phyloP scores from a whole-genome alignment of 768 basidiomycete genomes.

The Russula ochroleuca region DNA sequence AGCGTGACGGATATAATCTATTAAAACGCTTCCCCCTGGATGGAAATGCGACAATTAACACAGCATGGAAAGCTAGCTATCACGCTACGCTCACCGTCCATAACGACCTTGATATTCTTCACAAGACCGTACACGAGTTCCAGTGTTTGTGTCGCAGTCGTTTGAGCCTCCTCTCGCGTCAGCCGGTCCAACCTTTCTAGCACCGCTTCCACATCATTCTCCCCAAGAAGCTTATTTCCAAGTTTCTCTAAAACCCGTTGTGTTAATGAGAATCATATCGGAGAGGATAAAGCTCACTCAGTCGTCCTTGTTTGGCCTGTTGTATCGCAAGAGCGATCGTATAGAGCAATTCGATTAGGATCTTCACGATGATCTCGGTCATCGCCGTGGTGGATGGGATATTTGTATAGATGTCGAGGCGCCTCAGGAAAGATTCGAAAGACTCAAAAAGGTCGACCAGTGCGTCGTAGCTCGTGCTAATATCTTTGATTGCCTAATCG shows the following conservation, averaged over 20 bases:
- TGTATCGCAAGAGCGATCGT: neutral
- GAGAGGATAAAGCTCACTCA: neutral
- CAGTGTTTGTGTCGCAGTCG: neutral
- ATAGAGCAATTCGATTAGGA: neutral
- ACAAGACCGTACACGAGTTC: neutral
- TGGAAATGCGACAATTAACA: neutral
- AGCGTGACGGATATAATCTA: neutral
- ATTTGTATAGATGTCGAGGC: neutral
- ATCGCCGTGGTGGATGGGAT: neutral
- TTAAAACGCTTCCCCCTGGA: neutral
- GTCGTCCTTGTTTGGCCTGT: neutral
- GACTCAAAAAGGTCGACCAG: neutral
- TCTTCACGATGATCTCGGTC: neutral
- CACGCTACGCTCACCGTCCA: neutral
- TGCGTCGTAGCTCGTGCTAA: neutral
- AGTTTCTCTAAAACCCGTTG: neutral
- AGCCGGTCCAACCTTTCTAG: neutral
- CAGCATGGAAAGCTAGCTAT: neutral
- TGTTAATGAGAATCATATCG: neutral
- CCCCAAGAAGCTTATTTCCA: neutral
- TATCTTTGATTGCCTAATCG: neutral
- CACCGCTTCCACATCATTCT: neutral
- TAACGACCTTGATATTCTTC: neutral
- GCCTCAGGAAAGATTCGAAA: neutral
- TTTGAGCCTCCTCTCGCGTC: neutral